phyloP scores from a whole-genome alignment of 129 eudicot genomes.

The Silybum marianum region DNA sequence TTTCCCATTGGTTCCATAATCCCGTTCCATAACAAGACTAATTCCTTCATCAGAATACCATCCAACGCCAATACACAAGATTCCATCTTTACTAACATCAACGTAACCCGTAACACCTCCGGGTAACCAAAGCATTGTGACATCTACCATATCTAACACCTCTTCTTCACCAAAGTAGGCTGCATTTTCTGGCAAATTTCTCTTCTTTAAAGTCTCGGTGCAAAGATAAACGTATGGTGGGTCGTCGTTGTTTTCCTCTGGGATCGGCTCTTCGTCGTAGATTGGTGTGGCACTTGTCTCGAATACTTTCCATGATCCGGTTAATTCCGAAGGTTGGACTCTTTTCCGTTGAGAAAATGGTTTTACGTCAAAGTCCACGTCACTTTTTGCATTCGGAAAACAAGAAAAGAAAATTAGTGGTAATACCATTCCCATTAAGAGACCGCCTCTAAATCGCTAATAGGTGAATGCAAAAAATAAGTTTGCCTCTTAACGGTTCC shows the following conservation, averaged over 20 bases:
- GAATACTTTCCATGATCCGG: constrained; percentile 92
- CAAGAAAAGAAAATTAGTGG: neutral
- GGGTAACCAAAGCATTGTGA: constrained; percentile 85
- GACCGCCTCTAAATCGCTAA: no score
- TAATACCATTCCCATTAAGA: no score
- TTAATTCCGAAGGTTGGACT: constrained; percentile 71
- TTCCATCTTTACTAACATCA: constrained; percentile 81
- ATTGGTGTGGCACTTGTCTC: constrained; percentile 93
- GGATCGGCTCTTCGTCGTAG: constrained; percentile 50
- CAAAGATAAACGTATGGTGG: constrained; percentile 86
- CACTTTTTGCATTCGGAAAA: constrained; percentile 49
- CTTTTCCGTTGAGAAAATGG: constrained; percentile 89
- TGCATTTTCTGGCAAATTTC: constrained; percentile 74
- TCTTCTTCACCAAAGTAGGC: constrained; percentile 89
- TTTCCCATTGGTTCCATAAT: constrained; percentile 91
- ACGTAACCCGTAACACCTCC: constrained; percentile 92
- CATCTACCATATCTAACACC: constrained; percentile 79
- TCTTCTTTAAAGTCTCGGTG: constrained; percentile 79
- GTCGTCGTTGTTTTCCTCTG: constrained; percentile 41
- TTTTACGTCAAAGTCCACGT: constrained; percentile 64
- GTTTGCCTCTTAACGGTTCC: no score
- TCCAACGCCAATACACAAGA: constrained; percentile 90
- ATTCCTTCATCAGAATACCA: constrained; percentile 99
- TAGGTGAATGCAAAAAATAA: no score
- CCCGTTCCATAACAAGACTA: constrained; percentile 98